Conservation (phyloP, 768 basidiomycete species). For the Fomitopsis serialis region DNA sequence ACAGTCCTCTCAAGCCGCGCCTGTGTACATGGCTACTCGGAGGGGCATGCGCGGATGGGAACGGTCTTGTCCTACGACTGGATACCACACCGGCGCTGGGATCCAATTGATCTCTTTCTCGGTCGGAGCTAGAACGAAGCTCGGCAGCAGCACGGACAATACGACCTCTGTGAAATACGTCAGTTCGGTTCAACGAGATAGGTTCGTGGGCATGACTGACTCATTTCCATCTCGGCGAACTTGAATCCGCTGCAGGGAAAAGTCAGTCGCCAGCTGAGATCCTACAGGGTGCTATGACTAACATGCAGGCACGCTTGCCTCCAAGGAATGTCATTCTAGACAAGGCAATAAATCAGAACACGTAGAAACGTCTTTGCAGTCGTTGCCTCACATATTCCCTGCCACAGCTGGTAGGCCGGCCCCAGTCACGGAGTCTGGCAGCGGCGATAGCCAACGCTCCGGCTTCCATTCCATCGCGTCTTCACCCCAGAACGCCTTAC, state of each 20-base stretch:
- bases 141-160: slow-evolving; percentile 4
- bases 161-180: slow-evolving; percentile 7
- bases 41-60: too few species aligned
- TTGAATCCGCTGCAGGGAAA: slow-evolving; percentile 14
- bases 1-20: too few species aligned
- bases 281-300: slow-evolving; percentile 2
- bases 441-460: slow-evolving; percentile 33
- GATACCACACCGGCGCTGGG: neutral
- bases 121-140: slow-evolving; percentile 6
- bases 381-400: slow-evolving; percentile 18
- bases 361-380: neutral
- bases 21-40: too few species aligned
- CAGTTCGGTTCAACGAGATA: neutral
- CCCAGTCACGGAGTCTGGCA: slow-evolving; percentile 16
- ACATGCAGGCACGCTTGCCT: slow-evolving; percentile 31
- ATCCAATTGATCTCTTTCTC: slow-evolving; percentile 13
- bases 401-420: slow-evolving; percentile 28
- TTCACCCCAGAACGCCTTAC: slow-evolving; percentile 34
- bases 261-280: neutral
- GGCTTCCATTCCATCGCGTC: slow-evolving; percentile 39
- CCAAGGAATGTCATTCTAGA: slow-evolving; percentile 33
- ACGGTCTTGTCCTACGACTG: too few species aligned
- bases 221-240: slow-evolving; percentile 18
- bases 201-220: slow-evolving; percentile 1
- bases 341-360: neutral